Conservation (phyloP, 495 filamentous ascomycete species). For the Hyphodiscus hymeniophilus region DNA sequence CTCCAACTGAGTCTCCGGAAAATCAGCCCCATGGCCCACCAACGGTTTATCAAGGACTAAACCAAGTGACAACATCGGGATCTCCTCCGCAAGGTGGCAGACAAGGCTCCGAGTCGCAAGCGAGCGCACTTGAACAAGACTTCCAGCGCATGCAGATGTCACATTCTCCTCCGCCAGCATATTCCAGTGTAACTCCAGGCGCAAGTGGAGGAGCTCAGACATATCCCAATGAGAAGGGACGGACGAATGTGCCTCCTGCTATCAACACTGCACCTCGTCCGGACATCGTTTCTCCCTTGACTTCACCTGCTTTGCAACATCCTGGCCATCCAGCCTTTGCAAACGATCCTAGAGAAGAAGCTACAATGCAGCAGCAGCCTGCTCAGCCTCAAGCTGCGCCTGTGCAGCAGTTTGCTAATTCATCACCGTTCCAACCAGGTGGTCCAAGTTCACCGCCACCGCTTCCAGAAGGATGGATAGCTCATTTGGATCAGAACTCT, state of each 20-base stretch:
- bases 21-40: constrained; percentile 86
- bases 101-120: constrained; percentile 25
- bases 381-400: constrained; percentile 9
- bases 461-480: constrained; percentile 96
- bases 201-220: constrained; percentile 34
- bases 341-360: constrained; percentile 51
- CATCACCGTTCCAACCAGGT: constrained; percentile 41
- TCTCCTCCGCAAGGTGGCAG: constrained; percentile 23
- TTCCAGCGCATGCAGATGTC: constrained; percentile 79
- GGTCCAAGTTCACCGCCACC: constrained; percentile 80
- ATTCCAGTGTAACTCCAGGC: constrained; percentile 64
- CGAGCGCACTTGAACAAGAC: constrained; percentile 62
- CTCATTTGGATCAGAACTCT: constrained; percentile 87
- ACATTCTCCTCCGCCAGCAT: constrained; percentile 83
- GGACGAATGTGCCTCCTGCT: constrained; percentile 16
- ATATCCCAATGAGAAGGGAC: constrained; percentile 80
- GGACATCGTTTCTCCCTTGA: constrained; percentile 23
- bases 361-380: constrained; percentile 29
- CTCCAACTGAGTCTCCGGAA: constrained; percentile 86
- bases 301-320: constrained; percentile 42
- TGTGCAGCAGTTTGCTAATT: constrained; percentile 29
- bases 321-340: constrained; percentile 77
- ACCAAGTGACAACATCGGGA: constrained; percentile 37
- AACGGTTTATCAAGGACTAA: constrained; percentile 81
- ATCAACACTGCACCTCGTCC: constrained; percentile 12